These are phyloP conservation scores for Xylariales sp. DNA, from an alignment of 2,329 filamentous ascomycete species.

Conservation along the genomic window DNA sequence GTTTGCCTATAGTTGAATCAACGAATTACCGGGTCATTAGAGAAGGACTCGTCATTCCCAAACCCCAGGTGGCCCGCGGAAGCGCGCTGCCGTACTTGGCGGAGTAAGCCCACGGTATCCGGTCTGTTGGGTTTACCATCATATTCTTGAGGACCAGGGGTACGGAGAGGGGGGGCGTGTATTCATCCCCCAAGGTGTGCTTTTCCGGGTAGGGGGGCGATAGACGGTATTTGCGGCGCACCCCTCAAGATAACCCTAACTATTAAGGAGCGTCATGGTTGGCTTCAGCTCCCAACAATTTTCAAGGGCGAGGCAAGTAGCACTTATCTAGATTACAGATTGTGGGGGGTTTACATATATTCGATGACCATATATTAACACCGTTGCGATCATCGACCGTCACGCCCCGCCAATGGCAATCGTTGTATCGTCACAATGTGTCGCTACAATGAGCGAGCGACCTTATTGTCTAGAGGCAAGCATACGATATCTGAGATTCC, in stretches of 20 bases:
- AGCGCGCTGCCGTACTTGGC: slow-evolving; percentile 9
- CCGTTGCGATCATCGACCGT: slow-evolving; percentile 15
- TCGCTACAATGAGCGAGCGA: too few species aligned
- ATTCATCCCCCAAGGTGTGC: slow-evolving; percentile 1
- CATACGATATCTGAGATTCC: not conserved
- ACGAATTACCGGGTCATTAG: not conserved
- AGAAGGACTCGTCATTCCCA: not conserved
- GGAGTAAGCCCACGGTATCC: slow-evolving; percentile 19
- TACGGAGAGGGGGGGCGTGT: not conserved
- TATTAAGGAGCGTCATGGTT: not conserved
- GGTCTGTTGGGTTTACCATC: slow-evolving; percentile 24
- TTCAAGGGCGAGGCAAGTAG: slow-evolving; percentile 7
- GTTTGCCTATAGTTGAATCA: not conserved
- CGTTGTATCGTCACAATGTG: not conserved
- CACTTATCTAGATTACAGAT: not conserved
- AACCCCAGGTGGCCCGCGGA: not conserved
- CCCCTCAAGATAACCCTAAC: slow-evolving; percentile 16
- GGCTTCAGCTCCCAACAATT: slow-evolving; percentile 9
- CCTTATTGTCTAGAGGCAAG: not conserved
- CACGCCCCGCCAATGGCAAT: slow-evolving; percentile 1
- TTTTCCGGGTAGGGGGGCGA: slow-evolving; percentile 19
- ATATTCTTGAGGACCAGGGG: not conserved
- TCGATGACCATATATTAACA: slow-evolving; percentile 11
- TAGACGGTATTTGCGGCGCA: slow-evolving; percentile 26
- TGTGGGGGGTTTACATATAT: not conserved